phyloP scores from a whole-genome alignment of 75 land plant genomes.

The Sequoiadendron giganteum region DNA sequence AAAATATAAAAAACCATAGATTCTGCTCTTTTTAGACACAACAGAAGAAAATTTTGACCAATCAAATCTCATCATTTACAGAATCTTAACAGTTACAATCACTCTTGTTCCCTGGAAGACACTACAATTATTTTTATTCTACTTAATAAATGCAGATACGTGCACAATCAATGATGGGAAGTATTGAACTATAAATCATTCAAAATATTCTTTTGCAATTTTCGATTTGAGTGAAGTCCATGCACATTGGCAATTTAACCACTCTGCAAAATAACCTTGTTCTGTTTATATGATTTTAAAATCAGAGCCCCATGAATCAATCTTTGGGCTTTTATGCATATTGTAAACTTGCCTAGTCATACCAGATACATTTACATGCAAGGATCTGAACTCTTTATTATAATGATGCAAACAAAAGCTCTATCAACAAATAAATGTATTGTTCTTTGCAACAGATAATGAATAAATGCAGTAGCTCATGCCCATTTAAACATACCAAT shows the following conservation, averaged over 20 bases:
- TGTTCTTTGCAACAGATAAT: background rate
- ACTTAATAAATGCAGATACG: background rate
- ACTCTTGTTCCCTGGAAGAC: background rate
- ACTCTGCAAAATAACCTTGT: background rate
- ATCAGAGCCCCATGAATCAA: background rate
- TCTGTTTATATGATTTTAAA: background rate
- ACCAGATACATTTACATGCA: background rate
- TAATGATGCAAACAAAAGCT: background rate
- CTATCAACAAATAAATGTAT: background rate
- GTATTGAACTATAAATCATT: background rate
- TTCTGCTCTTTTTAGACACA: background rate
- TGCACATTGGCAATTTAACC: background rate
- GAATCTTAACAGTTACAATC: background rate
- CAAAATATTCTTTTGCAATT: background rate
- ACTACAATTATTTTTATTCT: background rate
- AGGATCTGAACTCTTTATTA: background rate
- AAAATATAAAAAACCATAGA: background rate
- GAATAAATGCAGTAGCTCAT: background rate
- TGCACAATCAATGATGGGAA: background rate
- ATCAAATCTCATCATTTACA: background rate
- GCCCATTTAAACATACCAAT: background rate
- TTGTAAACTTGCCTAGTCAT: background rate
- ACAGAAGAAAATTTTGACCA: background rate
- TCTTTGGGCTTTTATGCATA: background rate
- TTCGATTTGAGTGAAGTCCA: background rate